Evolutionary conservation across 495 filamentous ascomycete species (phyloP), one percentile per base, ranked within the genome.

Genomic region (Penicillium subrubescens): DNA sequence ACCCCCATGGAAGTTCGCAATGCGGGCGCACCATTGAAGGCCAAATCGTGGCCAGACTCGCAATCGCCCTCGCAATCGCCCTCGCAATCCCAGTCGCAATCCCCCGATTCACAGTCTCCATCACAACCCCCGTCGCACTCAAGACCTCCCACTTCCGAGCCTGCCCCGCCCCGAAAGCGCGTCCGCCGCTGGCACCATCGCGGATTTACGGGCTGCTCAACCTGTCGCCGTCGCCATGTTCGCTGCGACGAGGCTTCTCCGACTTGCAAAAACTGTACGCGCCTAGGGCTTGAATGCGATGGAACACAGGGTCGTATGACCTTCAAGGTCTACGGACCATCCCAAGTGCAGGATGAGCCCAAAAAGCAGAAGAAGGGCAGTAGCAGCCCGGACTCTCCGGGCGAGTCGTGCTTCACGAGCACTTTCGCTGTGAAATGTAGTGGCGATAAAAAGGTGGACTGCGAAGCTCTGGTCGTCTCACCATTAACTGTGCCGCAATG

Each of bases 191-290:
- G 80, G 72, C 64, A 79, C 64, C 61, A 82, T 67, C 67, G 80
- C 27, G 72, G 79, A 29, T 80, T 79, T 71, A 69, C 82, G 61
- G 67, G 77, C 50, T 73, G 75, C 73, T 77, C 78, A 23, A 82
- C 78, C 53, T 72, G 76, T 72, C 62, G 78, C 57, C 51, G 79
- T 60, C 70, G 80, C 59, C 69, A 84, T 75, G 59, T 85, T 66
- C 67, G 78, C 67, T 77, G 81, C 56, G 79, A 83, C 59, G 80
- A 82, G 61, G 68, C 76, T 0, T 77, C 74, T 5, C 80, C 81
- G 0, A 62, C 70, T 0, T 83, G 81, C 67, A 76, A 76, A 27
- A 81, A 81, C 50, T 81, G 79, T 25, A 70, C 71, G 11, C 77
- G 78, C 2, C 54, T 79, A 19, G 74, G 73, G 15, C 69, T 77